Base-by-base conservation (phyloP, 75 land plant genomes). In the Chamaecyparis obtusa region DNA sequence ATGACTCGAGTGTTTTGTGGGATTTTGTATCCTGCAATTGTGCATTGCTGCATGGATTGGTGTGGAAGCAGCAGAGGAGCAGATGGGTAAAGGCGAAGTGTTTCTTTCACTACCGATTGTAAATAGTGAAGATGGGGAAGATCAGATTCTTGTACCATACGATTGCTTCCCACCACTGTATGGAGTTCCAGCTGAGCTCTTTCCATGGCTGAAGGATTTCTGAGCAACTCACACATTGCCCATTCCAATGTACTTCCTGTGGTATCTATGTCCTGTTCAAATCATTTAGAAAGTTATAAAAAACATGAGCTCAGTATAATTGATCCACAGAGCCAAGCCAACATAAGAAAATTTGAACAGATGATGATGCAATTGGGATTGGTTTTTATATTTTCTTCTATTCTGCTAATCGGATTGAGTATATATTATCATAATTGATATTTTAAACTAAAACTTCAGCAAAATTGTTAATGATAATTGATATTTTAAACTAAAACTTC, bases 51-150 rank as follows among this genome's bases (percentile, higher is more conserved):
- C 48, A 41, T 71, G 7, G 74, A 57, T n/a, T 24, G 24, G 48
- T 86, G 86, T 3, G 79, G 86, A 86, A 67, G 82, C 7, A 86
- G 41, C 7, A 86, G 55, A 21, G 87, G 87, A 24, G 19, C 79
- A 16, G 88, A 37, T 36, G 89, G 88, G 44, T 88, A 76, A 1
- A 88, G 36, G 1, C 89, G 37, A 8, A 88, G 41, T 21, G 87
- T 71, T 69, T 88, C 89, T 49, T 88, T 88, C 41, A 88, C 60
- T 1, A 88, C 88, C 4, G 39, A 72, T 5, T 67, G 30, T 11
- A 88, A 33, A 33, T 86, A 88, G 6, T 15, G 5, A 19, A 88
- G 87, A n/a, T 86, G 41, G 5, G 78, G 57, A 1, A 88, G 7
- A n/a, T 86, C 88, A 17, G 37, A n/a, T 85, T 88, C 89, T 54